These are phyloP conservation scores for Aspergillus uvarum DNA, from an alignment of 2,329 filamentous ascomycete genomes.

Conservation along the genomic window DNA sequence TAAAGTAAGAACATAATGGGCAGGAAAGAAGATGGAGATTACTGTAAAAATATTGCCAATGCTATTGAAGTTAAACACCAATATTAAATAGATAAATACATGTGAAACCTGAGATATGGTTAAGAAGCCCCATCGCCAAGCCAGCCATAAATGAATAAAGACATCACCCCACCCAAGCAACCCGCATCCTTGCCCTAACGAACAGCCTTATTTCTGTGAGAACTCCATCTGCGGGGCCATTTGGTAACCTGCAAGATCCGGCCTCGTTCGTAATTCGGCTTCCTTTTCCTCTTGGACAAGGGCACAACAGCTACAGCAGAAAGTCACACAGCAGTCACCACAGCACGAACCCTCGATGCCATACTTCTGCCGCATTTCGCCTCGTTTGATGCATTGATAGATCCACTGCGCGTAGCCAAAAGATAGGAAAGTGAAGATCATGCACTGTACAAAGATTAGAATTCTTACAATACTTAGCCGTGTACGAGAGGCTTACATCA, in stretches of 20 bases:
- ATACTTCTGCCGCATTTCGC: conserved; percentile 17
- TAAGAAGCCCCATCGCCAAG: too few relatives aligned
- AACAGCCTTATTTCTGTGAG: too few relatives aligned
- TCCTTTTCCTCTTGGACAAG: conserved; percentile 25
- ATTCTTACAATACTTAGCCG: too few relatives aligned
- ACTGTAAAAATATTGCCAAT: too few relatives aligned
- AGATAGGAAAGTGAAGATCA: conserved; percentile 13
- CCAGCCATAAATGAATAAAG: too few relatives aligned
- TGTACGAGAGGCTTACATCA: background rate
- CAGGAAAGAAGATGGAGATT: too few relatives aligned
- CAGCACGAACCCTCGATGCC: conserved; percentile 19
- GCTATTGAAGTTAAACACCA: too few relatives aligned
- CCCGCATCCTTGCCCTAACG: too few relatives aligned
- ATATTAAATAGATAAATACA: too few relatives aligned
- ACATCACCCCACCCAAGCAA: too few relatives aligned
- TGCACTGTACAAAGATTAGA: conserved; percentile 7
- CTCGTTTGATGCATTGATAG: conserved; percentile 18
- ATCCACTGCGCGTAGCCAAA: conserved; percentile 19
- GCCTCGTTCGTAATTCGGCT: conserved; percentile 16
- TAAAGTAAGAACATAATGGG: too few relatives aligned
- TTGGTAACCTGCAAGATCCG: conserved; percentile 13
- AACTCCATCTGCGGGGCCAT: conserved; percentile 11
- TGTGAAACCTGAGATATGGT: too few relatives aligned
- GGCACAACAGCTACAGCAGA: conserved; percentile 22
- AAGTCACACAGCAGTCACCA: conserved; percentile 19